These are phyloP conservation scores for Melampsora medusae DNA, from an alignment of 1,284 basidiomycete species.

Conservation along the genomic window DNA sequence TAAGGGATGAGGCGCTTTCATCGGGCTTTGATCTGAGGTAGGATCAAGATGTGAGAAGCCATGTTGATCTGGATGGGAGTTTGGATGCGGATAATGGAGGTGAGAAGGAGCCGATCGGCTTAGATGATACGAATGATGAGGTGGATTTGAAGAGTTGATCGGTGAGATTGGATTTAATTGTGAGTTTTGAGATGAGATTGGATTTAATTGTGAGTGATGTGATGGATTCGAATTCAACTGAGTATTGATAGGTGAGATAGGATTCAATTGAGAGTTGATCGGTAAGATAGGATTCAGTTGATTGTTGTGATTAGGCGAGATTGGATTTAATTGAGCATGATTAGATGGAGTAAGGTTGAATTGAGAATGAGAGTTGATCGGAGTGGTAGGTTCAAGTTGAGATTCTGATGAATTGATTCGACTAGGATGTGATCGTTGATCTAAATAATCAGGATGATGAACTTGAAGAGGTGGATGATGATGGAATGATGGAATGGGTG, in stretches of 20 bases:
- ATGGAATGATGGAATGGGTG: background rate
- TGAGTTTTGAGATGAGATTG: background rate
- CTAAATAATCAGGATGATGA: background rate
- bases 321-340: background rate
- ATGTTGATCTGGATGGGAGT: background rate
- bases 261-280: background rate
- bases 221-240: background rate
- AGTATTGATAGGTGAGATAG: no score
- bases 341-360: background rate
- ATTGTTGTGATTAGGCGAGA: background rate
- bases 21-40: background rate
- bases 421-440: conserved; percentile 7
- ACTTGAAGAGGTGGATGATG: background rate
- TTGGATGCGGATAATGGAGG: background rate
- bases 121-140: conserved; percentile 10
- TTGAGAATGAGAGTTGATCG: background rate
- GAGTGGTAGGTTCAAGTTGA: background rate
- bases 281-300: conserved; percentile 2
- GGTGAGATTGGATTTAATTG: background rate
- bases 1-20: conserved; percentile 9
- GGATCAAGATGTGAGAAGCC: background rate
- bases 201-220: no score
- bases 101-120: conserved; percentile 15
- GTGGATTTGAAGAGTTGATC: background rate
- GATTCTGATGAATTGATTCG: background rate